Evolutionary conservation across 495 filamentous ascomycete species (phyloP).

Genomic region (Annulohypoxylon nitens): DNA sequence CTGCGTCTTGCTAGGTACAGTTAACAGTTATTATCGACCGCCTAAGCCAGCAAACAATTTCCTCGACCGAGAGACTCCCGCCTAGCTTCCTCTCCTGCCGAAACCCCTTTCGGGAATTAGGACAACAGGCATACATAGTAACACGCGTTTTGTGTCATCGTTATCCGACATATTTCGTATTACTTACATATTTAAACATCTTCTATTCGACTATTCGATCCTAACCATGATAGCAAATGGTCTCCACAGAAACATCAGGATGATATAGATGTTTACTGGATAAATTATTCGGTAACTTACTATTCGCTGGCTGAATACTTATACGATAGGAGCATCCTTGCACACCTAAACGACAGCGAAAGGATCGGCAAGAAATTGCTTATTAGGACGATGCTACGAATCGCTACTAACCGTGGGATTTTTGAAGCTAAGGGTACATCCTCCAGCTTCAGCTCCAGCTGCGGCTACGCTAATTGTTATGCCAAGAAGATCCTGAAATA

Average conservation of each 20-base stretch:
- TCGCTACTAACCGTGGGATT: conserved; percentile 17
- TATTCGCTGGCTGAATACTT: background rate
- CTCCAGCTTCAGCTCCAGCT: conserved; percentile 20
- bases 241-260: conserved; percentile 1
- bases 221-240: background rate
- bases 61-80: background rate
- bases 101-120: conserved; percentile 12
- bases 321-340: background rate
- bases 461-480: conserved; percentile 18
- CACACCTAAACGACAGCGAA: background rate
- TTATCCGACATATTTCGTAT: conserved; percentile 2
- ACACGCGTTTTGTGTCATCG: conserved; percentile 5
- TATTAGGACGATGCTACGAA: conserved; percentile 3
- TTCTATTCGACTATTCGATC: background rate
- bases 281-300: conserved; percentile 3
- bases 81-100: background rate
- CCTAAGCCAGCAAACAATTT: background rate
- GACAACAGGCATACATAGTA: background rate
- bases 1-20: background rate
- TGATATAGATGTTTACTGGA: conserved; percentile 1
- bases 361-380: conserved; percentile 30
- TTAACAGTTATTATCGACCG: background rate
- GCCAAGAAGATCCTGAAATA: conserved; percentile 44
- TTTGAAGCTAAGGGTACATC: conserved; percentile 14
- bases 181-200: background rate